Evolutionary conservation across 176 grass and related monocot species (phyloP).

Genomic region (Juncus effusus): DNA sequence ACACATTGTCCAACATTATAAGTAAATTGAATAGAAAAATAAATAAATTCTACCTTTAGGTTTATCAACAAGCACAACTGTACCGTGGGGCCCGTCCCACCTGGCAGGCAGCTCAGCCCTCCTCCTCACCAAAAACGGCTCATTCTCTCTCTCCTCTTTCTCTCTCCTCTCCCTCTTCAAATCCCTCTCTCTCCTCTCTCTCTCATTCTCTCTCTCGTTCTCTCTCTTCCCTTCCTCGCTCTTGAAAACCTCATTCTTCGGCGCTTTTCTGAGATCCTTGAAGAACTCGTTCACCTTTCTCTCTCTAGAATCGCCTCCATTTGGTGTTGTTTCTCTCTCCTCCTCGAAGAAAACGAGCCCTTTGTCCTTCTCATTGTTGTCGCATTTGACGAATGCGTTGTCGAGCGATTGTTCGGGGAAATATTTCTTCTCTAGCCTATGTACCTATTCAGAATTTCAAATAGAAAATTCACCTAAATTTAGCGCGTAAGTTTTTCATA

Average conservation of each 20-base stretch:
- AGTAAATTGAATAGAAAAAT: background rate
- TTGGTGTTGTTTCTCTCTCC: slow-evolving; percentile 19
- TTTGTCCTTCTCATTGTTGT: slow-evolving; percentile 35
- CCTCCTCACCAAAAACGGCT: slow-evolving; percentile 57
- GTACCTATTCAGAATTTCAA: slow-evolving; percentile 30
- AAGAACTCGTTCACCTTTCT: slow-evolving; percentile 93
- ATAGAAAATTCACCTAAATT: background rate
- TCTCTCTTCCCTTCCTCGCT: slow-evolving; percentile 3
- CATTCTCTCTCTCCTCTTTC: slow-evolving; percentile 24
- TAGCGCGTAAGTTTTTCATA: too few relatives aligned
- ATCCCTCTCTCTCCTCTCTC: slow-evolving; percentile 13
- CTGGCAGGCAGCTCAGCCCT: slow-evolving; percentile 75
- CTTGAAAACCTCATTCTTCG: background rate
- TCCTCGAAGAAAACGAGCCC: slow-evolving; percentile 85
- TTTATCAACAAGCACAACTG: slow-evolving; percentile 83
- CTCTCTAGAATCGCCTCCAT: slow-evolving; percentile 55
- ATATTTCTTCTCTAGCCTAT: slow-evolving; percentile 97
- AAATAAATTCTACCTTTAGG: slow-evolving; percentile 65
- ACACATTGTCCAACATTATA: slow-evolving; percentile 14
- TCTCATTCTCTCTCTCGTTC: slow-evolving; percentile 19
- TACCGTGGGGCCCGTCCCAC: slow-evolving; percentile 75
- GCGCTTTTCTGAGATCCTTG: slow-evolving; percentile 69
- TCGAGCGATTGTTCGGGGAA: slow-evolving; percentile 89
- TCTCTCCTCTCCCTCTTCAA: background rate
- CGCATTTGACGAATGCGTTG: slow-evolving; percentile 68